Evolutionary conservation across 78 protist genomes (phyloP), one percentile per base, ranked within the genome.

Genomic region (Polysphondylium violaceum): DNA sequence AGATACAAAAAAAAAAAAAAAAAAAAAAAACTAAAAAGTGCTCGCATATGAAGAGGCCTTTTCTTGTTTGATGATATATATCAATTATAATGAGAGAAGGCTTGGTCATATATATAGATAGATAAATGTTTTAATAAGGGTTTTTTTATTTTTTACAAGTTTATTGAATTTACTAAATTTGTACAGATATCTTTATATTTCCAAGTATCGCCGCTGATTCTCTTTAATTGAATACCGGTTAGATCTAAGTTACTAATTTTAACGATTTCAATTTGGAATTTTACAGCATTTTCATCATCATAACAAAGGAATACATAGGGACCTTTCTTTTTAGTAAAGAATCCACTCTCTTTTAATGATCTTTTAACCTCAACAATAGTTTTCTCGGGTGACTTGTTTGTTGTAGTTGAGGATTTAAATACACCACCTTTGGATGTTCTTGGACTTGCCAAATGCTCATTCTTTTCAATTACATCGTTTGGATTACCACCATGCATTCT

Each of bases 141-240:
- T 60, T 60, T 60, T 21, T 27, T 74, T 19, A 7, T 74, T 41
- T 61, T 36, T 67, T 81, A 81, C 23, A 81, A 50, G 44, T 68
- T 72, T 44, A 81, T 81, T 21, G 76, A 67, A 23, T 81, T 69
- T 27, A 81, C 89, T 25, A 81, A 51, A 6, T 81, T 61, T 36
- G 89, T 81, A 68, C 89, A 87, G n/a, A 87, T 60, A 47, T 72
- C 81, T 77, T 87, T 87, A 59, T 87, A 87, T 69, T 87, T 77
- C 93, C 93, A 87, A 21, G 93, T 87, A 69, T 87, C 93, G 7
- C 93, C 93, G 31, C 77, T 63, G 43, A 87, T 55, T 75, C 93
- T 73, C 73, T 87, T 87, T 41, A 87, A 36, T 77, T 87, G 86
- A 47, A 87, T 65, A 68, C 93, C 93, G 14, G 86, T 87, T 29